A percentile compares a stretch with the other conserved stretches of the same genome.
phyloP scores from a whole-genome alignment of 225 moss, liverwort and hornwort species.

The Sphagnum contortum region DNA sequence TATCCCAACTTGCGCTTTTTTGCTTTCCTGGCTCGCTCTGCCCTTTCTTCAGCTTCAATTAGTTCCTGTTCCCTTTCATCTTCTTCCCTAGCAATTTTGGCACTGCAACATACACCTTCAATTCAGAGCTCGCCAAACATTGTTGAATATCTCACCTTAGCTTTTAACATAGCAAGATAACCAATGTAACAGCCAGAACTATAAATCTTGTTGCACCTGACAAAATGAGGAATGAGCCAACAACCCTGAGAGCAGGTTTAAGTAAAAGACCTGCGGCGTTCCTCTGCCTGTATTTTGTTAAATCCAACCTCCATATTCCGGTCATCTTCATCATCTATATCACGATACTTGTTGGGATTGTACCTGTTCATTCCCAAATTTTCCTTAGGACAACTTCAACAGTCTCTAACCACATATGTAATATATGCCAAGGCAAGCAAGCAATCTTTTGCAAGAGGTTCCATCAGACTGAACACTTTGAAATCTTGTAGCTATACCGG shows the following conservation, averaged over 20 bases:
- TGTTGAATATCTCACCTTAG: no score
- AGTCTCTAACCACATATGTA: background rate
- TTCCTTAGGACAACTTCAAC: constrained; percentile 8
- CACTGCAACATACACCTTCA: constrained; percentile 16
- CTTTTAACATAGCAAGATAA: no score
- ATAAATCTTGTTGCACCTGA: no score
- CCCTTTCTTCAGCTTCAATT: constrained; percentile 50
- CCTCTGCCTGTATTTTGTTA: constrained; percentile 81
- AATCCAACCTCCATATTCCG: constrained; percentile 87
- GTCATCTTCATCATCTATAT: constrained; percentile 85
- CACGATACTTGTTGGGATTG: constrained; percentile 73
- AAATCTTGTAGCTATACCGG: constrained; percentile 3
- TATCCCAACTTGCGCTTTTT: constrained; percentile 2
- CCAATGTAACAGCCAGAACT: no score
- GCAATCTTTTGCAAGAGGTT: no score
- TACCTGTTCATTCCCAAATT: constrained; percentile 72
- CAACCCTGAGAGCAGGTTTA: no score
- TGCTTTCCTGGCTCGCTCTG: constrained; percentile 14
- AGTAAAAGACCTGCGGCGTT: constrained; percentile 26
- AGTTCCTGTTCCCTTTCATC: constrained; percentile 55
- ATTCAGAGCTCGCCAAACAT: no score
- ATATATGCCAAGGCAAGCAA: no score
- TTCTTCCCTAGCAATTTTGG: constrained; percentile 44
- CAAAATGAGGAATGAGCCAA: no score
- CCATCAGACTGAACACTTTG: no score